Percentiles rank a stretch among this genome's conserved stretches.
phyloP scores from a whole-genome alignment of 2,329 filamentous ascomycete genomes.

The Epichloe festucae region DNA sequence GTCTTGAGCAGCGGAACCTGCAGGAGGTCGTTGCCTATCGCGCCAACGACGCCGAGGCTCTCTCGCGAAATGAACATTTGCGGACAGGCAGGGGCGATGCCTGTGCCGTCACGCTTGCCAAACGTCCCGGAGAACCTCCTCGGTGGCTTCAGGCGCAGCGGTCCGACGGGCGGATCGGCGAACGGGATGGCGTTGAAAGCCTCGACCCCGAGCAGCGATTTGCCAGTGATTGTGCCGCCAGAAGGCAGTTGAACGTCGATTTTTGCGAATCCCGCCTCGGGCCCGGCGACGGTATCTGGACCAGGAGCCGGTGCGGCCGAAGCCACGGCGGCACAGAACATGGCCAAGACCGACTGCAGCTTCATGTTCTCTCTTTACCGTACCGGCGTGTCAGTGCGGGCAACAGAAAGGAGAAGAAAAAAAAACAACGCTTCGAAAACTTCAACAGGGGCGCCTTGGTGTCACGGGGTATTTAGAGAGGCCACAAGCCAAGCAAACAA shows the following conservation, averaged over 20 bases:
- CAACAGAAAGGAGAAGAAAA: no score
- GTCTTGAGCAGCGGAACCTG: constrained; percentile 45
- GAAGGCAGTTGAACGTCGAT: constrained; percentile 42
- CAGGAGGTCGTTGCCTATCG: constrained; percentile 36
- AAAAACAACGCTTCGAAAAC: no score
- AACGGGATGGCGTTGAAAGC: constrained; percentile 65
- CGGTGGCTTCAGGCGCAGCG: constrained; percentile 57
- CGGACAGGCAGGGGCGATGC: constrained; percentile 50
- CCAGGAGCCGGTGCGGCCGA: constrained; percentile 10
- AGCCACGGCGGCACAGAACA: constrained; percentile 7
- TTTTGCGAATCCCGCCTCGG: constrained; percentile 27
- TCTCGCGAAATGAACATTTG: constrained; percentile 52
- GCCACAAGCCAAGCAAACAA: no score
- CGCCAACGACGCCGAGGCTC: constrained; percentile 23
- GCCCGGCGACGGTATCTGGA: constrained; percentile 9
- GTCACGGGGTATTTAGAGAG: no score
- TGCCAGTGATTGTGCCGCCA: constrained; percentile 45
- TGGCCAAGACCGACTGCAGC: background rate
- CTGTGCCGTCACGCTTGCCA: constrained; percentile 49
- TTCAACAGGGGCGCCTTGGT: no score
- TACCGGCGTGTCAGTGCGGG: background rate
- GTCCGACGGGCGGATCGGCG: constrained; percentile 53
- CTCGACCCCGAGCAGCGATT: constrained; percentile 38
- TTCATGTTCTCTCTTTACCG: background rate
- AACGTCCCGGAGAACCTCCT: constrained; percentile 40